Percentiles rank a stretch among this genome's conserved stretches.
phyloP scores from a whole-genome alignment of 2,329 filamentous ascomycete genomes.

The Fonsecaea pedrosoi region DNA sequence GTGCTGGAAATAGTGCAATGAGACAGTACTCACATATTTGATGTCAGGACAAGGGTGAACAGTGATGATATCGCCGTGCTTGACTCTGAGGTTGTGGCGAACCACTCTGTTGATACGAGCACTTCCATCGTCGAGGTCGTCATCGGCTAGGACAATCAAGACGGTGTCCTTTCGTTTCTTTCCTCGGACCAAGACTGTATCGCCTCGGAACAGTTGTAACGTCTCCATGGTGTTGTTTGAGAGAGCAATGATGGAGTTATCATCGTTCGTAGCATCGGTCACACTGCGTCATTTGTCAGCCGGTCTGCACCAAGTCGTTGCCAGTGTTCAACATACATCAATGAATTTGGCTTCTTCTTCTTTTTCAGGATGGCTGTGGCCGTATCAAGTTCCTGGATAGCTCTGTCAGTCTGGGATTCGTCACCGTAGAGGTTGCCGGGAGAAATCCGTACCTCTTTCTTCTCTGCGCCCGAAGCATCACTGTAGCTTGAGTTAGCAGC shows the following conservation, averaged over 20 bases:
- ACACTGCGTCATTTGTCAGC: slow-evolving; percentile 66
- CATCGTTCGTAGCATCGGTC: slow-evolving; percentile 97
- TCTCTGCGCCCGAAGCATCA: slow-evolving; percentile 86
- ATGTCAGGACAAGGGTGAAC: slow-evolving; percentile 98
- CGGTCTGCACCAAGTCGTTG: slow-evolving; percentile 13
- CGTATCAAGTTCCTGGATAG: slow-evolving; percentile 77
- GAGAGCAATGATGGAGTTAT: slow-evolving; percentile 98
- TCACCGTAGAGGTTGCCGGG: slow-evolving; percentile 36
- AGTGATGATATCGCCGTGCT: slow-evolving; percentile 97
- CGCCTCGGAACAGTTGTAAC: slow-evolving; percentile 96
- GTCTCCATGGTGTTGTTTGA: slow-evolving; percentile 99
- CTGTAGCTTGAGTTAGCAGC: slow-evolving; percentile 55
- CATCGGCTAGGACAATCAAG: slow-evolving; percentile 94
- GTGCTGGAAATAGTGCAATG: background rate
- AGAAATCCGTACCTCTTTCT: slow-evolving; percentile 72
- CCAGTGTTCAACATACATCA: slow-evolving; percentile 72
- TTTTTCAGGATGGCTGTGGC: slow-evolving; percentile 98
- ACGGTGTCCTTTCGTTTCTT: slow-evolving; percentile 99
- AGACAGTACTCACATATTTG: slow-evolving; percentile 85
- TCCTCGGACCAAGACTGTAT: slow-evolving; percentile 96
- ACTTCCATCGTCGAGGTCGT: slow-evolving; percentile 96
- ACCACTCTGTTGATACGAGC: slow-evolving; percentile 98
- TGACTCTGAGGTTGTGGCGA: slow-evolving; percentile 96
- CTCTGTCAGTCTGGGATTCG: slow-evolving; percentile 40
- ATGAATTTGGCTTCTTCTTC: slow-evolving; percentile 99